Evolutionary conservation across 1,284 basidiomycete genomes (phyloP).

Genomic region (Cryptococcus hybrid): DNA sequence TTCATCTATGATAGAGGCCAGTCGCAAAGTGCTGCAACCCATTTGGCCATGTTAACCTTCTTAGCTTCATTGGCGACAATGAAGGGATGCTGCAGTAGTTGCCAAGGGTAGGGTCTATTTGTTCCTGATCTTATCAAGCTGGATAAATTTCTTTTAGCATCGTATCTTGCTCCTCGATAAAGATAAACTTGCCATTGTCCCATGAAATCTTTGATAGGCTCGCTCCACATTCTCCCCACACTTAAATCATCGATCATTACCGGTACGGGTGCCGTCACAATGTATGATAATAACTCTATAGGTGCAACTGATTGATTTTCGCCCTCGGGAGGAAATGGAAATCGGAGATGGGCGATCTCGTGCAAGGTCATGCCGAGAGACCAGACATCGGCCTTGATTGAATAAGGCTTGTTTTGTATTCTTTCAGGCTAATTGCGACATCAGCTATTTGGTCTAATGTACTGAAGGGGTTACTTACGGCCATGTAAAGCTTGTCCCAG

Average conservation of each 20-base stretch:
- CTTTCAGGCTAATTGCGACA: conserved; percentile 72
- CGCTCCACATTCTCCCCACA: conserved; percentile 65
- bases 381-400: conserved; percentile 97
- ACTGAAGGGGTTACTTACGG: conserved; percentile 58
- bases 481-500: conserved; percentile 97
- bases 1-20: conserved; percentile 55
- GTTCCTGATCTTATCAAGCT: conserved; percentile 50
- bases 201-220: conserved; percentile 91
- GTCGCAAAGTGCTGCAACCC: conserved; percentile 86
- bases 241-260: conserved; percentile 62
- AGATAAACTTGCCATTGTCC: conserved; percentile 66
- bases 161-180: conserved; percentile 10
- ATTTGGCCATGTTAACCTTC: conserved; percentile 82
- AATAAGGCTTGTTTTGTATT: conserved; percentile 83
- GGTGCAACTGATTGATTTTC: conserved; percentile 65
- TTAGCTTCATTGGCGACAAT: conserved; percentile 73
- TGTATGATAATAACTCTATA: conserved; percentile 91
- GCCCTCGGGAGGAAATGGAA: conserved; percentile 87
- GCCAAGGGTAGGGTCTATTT: conserved; percentile 76
- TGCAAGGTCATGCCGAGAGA: conserved; percentile 90
- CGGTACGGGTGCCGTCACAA: conserved; percentile 76
- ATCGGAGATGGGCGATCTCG: conserved; percentile 86
- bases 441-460: conserved; percentile 2
- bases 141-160: not conserved
- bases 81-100: conserved; percentile 86